Evolutionary conservation across 73 alveolate species (phyloP).

Genomic region (Tetrahymena thermophila): DNA sequence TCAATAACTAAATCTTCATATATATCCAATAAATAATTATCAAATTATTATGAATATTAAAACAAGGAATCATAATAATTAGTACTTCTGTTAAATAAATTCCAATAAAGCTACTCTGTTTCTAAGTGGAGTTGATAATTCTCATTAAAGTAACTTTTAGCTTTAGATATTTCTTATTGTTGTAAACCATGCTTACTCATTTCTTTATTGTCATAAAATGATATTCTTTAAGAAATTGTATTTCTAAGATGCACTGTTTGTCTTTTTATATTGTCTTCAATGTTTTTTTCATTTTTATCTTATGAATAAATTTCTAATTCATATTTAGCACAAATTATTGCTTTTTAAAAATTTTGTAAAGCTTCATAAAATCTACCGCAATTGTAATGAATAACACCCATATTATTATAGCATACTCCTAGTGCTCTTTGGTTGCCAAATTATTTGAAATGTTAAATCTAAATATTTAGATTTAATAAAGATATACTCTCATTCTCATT

Average conservation of each 20-base stretch:
- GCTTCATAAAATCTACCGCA: neutral
- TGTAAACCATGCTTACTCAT: too few species aligned
- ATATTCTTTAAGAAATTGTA: neutral
- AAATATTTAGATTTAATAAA: neutral
- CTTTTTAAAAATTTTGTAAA: neutral
- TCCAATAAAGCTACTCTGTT: neutral
- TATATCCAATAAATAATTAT: neutral
- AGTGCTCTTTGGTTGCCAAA: neutral
- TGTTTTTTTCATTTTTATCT: neutral
- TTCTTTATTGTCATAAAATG: neutral
- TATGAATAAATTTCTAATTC: neutral
- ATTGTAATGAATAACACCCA: neutral
- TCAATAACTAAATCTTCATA: neutral
- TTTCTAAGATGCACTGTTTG: neutral
- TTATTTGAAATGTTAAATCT: neutral
- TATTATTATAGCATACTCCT: neutral
- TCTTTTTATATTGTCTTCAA: neutral
- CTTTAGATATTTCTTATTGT: neutral
- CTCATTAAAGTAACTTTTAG: neutral
- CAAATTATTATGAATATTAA: neutral
- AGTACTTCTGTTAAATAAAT: neutral
- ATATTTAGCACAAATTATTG: neutral
- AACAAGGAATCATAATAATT: neutral
- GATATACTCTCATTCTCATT: neutral
- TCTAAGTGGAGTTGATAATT: neutral